A percentile compares a stretch with the other conserved stretches of the same genome.
Conservation (phyloP, 192 early-diverging fungal genomes). For the Coemansia biformis region DNA sequence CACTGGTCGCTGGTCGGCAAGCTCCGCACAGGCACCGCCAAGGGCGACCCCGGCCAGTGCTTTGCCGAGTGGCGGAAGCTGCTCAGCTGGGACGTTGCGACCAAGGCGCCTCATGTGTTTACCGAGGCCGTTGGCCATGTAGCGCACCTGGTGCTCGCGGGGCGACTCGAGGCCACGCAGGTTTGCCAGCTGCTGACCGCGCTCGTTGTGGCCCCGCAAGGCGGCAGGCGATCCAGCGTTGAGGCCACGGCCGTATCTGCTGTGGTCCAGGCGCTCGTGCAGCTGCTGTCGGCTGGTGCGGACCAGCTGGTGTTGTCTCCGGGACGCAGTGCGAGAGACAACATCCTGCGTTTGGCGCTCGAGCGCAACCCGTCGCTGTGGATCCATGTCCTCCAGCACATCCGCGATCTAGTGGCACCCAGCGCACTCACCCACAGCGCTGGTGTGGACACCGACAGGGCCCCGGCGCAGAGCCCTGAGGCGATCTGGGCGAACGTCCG, state of each 20-base stretch:
- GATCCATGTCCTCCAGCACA: constrained; percentile 3
- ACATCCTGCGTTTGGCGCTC: constrained; percentile 14
- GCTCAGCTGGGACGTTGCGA: constrained; percentile 16
- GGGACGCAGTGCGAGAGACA: constrained; percentile 7
- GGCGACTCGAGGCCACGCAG: constrained; percentile 13
- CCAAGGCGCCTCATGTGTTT: constrained; percentile 26
- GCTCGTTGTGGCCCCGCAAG: constrained; percentile 12
- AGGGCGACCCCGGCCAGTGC: not conserved
- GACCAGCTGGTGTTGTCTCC: constrained; percentile 4
- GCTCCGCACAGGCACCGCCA: constrained; percentile 6
- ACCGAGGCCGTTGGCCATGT: constrained; percentile 7
- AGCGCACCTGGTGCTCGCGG: constrained; percentile 7
- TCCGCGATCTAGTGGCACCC: not conserved
- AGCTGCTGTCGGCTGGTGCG: constrained; percentile 15
- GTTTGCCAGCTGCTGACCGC: constrained; percentile 8
- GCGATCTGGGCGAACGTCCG: constrained; percentile 1
- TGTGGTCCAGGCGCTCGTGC: constrained; percentile 10
- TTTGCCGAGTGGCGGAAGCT: constrained; percentile 23
- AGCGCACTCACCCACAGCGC: not conserved
- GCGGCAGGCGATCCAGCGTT: not conserved
- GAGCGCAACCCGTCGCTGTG: constrained; percentile 20
- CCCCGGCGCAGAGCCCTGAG: not conserved
- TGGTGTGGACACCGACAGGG: not conserved
- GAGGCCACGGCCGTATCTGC: constrained; percentile 6
- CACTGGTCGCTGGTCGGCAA: constrained; percentile 30